phyloP scores from a whole-genome alignment of 345 rosid species.

The Moringa oleifera region DNA sequence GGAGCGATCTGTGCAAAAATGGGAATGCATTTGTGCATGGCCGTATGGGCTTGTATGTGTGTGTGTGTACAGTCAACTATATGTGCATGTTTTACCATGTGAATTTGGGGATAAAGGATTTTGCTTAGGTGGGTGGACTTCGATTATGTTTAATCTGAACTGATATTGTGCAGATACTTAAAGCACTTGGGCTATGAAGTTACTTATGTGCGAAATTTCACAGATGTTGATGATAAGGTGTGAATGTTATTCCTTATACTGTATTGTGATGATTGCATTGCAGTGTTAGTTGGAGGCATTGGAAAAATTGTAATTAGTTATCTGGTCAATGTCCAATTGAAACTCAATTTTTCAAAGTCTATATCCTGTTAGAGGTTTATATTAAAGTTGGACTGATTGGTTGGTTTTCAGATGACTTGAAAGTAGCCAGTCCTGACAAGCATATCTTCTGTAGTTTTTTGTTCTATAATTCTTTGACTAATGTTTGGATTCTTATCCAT shows the following conservation, averaged over 20 bases:
- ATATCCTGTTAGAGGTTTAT: too few species aligned
- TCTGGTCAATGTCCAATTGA: too few species aligned
- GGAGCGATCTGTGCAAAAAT: too few species aligned
- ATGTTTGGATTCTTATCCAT: too few species aligned
- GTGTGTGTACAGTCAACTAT: background rate
- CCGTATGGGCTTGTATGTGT: too few species aligned
- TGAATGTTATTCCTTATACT: constrained; percentile 5
- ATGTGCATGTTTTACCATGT: too few species aligned
- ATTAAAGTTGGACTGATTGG: background rate
- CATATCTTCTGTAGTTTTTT: too few species aligned
- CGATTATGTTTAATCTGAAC: constrained; percentile 1
- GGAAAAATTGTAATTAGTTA: background rate
- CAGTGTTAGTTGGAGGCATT: background rate
- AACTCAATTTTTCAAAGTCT: too few species aligned
- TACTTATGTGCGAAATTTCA: constrained; percentile 73
- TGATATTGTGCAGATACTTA: constrained; percentile 55
- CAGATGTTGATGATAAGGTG: constrained; percentile 95
- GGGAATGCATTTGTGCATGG: too few species aligned
- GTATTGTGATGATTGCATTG: background rate
- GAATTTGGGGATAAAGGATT: background rate
- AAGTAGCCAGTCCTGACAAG: background rate
- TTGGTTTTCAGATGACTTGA: background rate
- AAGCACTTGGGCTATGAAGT: constrained; percentile 66
- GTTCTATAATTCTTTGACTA: too few species aligned
- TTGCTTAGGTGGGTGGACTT: background rate